These are phyloP conservation scores for Boletus speciosus DNA, from an alignment of 768 basidiomycete genomes.

Conservation along the genomic window DNA sequence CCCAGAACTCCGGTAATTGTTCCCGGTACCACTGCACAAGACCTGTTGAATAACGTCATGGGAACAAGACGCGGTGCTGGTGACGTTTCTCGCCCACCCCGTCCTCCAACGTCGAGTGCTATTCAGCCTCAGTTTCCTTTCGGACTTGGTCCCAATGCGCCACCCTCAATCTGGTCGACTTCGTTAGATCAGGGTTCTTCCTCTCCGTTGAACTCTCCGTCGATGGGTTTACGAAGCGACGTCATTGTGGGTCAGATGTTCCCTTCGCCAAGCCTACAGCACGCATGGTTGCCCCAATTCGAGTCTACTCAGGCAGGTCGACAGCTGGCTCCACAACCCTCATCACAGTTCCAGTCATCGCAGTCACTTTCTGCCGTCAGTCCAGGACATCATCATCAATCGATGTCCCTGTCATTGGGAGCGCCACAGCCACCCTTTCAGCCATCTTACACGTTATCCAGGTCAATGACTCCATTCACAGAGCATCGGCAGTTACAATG, in stretches of 20 bases:
- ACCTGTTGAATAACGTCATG: slow-evolving; percentile 52
- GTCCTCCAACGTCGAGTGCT: slow-evolving; percentile 25
- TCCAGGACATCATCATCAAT: slow-evolving; percentile 14
- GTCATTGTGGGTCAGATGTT: slow-evolving; percentile 10
- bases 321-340: slow-evolving; percentile 3
- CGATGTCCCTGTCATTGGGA: slow-evolving; percentile 13
- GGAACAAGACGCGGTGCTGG: slow-evolving; percentile 15
- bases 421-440: slow-evolving; percentile 15
- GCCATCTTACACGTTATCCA: slow-evolving; percentile 6
- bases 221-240: slow-evolving; percentile 12
- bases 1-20: slow-evolving; percentile 23
- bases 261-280: slow-evolving; percentile 11
- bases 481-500: slow-evolving; percentile 15
- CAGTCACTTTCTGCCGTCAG: slow-evolving; percentile 8
- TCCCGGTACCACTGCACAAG: slow-evolving; percentile 57
- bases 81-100: slow-evolving; percentile 16
- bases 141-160: slow-evolving; percentile 46
- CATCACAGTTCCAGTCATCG: slow-evolving; percentile 11
- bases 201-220: slow-evolving; percentile 9
- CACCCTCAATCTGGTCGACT: slow-evolving; percentile 67
- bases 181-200: slow-evolving; percentile 44
- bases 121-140: slow-evolving; percentile 48
- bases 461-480: slow-evolving; percentile 3
- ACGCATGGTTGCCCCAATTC: slow-evolving; percentile 24
- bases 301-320: slow-evolving; percentile 22